phyloP scores from a whole-genome alignment of 768 basidiomycete species.

The Suillus plorans region DNA sequence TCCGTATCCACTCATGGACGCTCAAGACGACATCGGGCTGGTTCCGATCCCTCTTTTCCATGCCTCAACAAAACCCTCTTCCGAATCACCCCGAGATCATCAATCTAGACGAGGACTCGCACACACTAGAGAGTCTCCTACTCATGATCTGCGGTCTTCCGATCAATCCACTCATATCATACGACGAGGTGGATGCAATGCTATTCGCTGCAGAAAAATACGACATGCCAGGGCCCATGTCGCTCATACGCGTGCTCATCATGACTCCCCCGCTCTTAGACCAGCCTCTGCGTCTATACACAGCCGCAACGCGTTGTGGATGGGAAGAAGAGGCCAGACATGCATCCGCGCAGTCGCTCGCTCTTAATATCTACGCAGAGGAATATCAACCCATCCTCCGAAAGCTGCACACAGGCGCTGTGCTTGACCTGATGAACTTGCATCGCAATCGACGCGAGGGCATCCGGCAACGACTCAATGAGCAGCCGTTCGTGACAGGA shows the following conservation, averaged over 20 bases:
- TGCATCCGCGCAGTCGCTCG: constrained; percentile 55
- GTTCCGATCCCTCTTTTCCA: constrained; percentile 59
- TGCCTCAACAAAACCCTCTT: constrained; percentile 41
- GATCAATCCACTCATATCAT: constrained; percentile 46
- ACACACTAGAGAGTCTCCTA: constrained; percentile 54
- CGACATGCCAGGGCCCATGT: constrained; percentile 65
- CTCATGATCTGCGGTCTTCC: constrained; percentile 63
- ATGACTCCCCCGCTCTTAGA: constrained; percentile 50
- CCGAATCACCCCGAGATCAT: constrained; percentile 36
- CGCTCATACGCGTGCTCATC: constrained; percentile 58
- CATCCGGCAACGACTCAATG: constrained; percentile 48
- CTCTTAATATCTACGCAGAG: constrained; percentile 49
- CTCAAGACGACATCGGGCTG: constrained; percentile 67
- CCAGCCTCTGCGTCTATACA: constrained; percentile 53
- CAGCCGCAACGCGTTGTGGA: constrained; percentile 53
- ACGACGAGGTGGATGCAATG: constrained; percentile 55
- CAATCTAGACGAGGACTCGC: constrained; percentile 56
- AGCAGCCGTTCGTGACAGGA: constrained; percentile 56
- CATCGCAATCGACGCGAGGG: constrained; percentile 53
- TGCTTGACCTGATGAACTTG: constrained; percentile 54
- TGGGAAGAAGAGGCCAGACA: constrained; percentile 57
- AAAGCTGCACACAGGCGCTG: constrained; percentile 48
- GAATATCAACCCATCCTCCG: constrained; percentile 44
- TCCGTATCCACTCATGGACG: constrained; percentile 58
- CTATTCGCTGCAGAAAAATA: constrained; percentile 68